Percentiles rank a stretch among this genome's conserved stretches.
phyloP scores from a whole-genome alignment of 306 rosid genomes.

The Pueraria montana region DNA sequence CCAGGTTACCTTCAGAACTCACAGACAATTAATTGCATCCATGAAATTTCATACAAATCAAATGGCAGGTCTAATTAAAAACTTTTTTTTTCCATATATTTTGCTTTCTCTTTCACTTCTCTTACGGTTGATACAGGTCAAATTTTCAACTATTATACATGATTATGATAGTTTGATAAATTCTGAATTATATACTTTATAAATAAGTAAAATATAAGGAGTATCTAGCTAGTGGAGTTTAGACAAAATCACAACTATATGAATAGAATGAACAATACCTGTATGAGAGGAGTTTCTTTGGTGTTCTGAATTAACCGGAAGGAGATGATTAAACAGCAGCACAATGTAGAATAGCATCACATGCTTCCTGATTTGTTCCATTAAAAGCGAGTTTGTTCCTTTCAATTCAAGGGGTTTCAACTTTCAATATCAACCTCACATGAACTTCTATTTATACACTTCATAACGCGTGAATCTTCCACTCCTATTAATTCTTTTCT shows the following conservation, averaged over 20 bases:
- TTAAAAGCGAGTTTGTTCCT: not conserved
- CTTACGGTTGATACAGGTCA: not conserved
- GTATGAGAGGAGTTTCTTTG: not conserved
- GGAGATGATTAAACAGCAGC: constrained; percentile 38
- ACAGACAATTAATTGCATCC: not conserved
- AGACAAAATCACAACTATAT: not conserved
- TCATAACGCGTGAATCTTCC: not conserved
- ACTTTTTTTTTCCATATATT: not conserved
- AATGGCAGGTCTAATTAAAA: not conserved
- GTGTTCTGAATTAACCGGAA: constrained; percentile 33
- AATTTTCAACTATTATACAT: not conserved
- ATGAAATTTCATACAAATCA: not conserved
- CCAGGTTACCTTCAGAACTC: not conserved
- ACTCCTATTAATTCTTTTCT: constrained; percentile 6
- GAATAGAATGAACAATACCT: not conserved
- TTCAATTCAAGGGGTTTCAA: not conserved
- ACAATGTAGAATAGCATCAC: not conserved
- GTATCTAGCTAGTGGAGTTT: not conserved
- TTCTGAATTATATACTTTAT: not conserved
- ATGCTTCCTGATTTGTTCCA: constrained; percentile 12
- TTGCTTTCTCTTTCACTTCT: not conserved
- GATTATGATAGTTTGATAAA: too few species aligned
- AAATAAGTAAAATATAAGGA: not conserved
- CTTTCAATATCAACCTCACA: not conserved
- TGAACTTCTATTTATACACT: not conserved